A percentile compares a stretch with the other conserved stretches of the same genome.
Evolutionary conservation across 1,139 yeast genomes (phyloP).

Genomic region (Yamadazyma spencermartinsiae): DNA sequence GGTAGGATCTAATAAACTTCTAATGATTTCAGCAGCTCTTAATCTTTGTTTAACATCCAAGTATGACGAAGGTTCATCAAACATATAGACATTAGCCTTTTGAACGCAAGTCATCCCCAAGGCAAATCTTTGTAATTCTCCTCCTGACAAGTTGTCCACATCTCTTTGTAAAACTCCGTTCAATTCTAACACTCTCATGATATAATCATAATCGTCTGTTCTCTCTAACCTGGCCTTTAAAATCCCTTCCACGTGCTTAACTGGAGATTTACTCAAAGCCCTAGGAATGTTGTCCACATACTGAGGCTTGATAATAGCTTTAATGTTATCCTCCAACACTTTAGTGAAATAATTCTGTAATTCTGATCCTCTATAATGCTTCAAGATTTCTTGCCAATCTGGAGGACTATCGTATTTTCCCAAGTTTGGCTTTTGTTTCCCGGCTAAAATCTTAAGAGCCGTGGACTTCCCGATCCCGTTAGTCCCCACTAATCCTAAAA

Average conservation of each 20-base stretch:
- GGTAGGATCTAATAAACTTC: constrained; percentile 75
- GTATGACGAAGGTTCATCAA: constrained; percentile 98
- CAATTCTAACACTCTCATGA: constrained; percentile 72
- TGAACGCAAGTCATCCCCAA: constrained; percentile 97
- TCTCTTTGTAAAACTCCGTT: constrained; percentile 77
- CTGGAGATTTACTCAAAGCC: constrained; percentile 85
- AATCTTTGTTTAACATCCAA: constrained; percentile 98
- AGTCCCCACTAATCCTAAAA: constrained; percentile 94
- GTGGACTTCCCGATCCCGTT: constrained; percentile 99
- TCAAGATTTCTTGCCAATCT: constrained; percentile 92
- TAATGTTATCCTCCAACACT: constrained; percentile 87
- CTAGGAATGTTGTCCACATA: constrained; percentile 96
- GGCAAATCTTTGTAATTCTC: constrained; percentile 97
- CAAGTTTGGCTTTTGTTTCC: constrained; percentile 94
- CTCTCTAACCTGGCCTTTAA: constrained; percentile 75
- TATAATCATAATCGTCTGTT: constrained; percentile 56
- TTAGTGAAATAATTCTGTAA: constrained; percentile 94
- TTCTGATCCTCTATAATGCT: constrained; percentile 93
- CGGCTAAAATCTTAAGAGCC: constrained; percentile 97
- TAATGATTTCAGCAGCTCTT: constrained; percentile 92
- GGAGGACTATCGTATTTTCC: constrained; percentile 96
- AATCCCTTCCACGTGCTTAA: constrained; percentile 83
- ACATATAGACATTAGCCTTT: constrained; percentile 94
- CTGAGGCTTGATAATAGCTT: constrained; percentile 96
- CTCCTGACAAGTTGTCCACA: constrained; percentile 89